Evolutionary conservation across 805 yeast genomes (phyloP).

Genomic region (Komagataella mondaviorum): DNA sequence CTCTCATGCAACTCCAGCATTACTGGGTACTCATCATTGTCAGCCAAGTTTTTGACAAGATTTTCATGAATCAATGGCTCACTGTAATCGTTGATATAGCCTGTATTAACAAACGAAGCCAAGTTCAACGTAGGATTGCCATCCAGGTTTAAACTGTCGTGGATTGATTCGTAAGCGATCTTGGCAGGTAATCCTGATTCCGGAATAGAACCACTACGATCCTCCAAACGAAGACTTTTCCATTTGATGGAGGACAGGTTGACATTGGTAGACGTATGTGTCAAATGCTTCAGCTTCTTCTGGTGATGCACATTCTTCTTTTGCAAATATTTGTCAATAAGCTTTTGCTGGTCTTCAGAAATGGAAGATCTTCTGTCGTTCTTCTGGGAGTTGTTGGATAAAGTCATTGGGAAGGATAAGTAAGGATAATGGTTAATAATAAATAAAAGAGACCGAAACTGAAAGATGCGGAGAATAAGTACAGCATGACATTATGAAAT

Average conservation of each 20-base stretch:
- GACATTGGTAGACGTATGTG: background rate
- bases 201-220: constrained; percentile 24
- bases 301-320: background rate
- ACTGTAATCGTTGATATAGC: constrained; percentile 36
- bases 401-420: background rate
- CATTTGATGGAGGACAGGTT: background rate
- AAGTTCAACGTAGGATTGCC: constrained; percentile 76
- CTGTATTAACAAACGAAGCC: constrained; percentile 82
- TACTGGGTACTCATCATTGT: constrained; percentile 87
- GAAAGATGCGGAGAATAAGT: too few species aligned
- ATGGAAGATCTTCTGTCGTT: background rate
- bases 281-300: background rate
- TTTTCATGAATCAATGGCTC: constrained; percentile 50
- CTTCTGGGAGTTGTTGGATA: background rate
- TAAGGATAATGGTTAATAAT: background rate
- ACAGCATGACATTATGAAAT: too few species aligned
- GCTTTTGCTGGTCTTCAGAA: background rate
- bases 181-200: constrained; percentile 35
- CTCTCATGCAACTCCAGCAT: constrained; percentile 67
- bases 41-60: constrained; percentile 79
- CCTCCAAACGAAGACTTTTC: background rate
- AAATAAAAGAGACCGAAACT: too few species aligned
- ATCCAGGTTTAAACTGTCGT: constrained; percentile 66
- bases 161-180: constrained; percentile 47
- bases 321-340: background rate